Evolutionary conservation across 2,329 filamentous ascomycete genomes (phyloP).

Genomic region (Diaporthe ampelina): DNA sequence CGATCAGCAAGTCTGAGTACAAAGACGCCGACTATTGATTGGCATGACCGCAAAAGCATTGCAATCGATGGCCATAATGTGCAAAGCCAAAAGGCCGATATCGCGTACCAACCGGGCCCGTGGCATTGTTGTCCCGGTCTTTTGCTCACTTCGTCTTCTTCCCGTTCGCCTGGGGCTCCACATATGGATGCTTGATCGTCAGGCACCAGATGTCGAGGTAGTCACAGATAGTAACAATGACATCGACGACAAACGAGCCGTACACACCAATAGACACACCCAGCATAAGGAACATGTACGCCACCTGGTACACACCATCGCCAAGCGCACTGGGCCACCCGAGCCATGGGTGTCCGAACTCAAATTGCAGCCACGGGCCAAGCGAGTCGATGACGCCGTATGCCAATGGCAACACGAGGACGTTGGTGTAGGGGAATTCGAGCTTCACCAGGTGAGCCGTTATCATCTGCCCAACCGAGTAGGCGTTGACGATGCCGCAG

Average conservation of each 20-base stretch:
- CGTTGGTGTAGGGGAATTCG: constrained; percentile 90
- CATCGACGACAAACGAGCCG: constrained; percentile 96
- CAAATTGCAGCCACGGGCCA: constrained; percentile 75
- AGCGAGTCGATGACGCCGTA: constrained; percentile 85
- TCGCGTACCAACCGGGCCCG: neutral
- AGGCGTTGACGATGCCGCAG: constrained; percentile 91
- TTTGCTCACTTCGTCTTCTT: constrained; percentile 38
- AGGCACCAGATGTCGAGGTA: constrained; percentile 99
- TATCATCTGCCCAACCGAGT: constrained; percentile 96
- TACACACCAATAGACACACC: constrained; percentile 92
- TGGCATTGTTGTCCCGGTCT: neutral
- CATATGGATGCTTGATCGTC: constrained; percentile 89
- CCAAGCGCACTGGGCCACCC: constrained; percentile 85
- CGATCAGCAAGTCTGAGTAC: neutral
- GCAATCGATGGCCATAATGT: neutral
- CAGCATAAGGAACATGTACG: constrained; percentile 90
- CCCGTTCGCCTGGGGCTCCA: constrained; percentile 53
- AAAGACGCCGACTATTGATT: neutral
- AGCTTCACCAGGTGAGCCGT: constrained; percentile 91
- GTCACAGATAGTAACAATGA: constrained; percentile 97
- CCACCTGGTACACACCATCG: constrained; percentile 86
- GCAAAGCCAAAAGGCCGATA: neutral
- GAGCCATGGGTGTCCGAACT: constrained; percentile 70
- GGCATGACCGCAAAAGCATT: neutral
- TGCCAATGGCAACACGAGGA: constrained; percentile 82